These are phyloP conservation scores for Mycena belliarum DNA, from an alignment of 768 basidiomycete genomes.

Conservation along the genomic window DNA sequence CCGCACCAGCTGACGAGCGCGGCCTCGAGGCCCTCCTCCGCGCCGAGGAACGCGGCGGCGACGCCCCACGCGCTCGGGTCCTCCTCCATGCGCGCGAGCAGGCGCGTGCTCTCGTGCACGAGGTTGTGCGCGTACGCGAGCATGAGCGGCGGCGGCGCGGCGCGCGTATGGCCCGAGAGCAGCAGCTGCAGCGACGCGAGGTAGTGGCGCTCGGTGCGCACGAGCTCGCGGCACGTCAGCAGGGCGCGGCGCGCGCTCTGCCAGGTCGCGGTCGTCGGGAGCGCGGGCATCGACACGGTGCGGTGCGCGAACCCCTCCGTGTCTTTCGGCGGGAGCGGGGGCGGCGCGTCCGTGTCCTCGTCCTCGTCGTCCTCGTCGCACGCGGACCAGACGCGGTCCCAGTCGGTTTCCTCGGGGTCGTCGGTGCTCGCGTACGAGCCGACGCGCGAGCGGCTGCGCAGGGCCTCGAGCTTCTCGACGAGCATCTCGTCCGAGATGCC, in stretches of 20 bases:
- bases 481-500: slow-evolving; percentile 38
- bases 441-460: slow-evolving; percentile 17
- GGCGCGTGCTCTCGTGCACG: slow-evolving; percentile 47
- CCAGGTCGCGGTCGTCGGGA: slow-evolving; percentile 21
- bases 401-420: slow-evolving; percentile 1
- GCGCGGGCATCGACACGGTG: slow-evolving; percentile 10
- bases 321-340: neutral
- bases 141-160: slow-evolving; percentile 54
- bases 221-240: slow-evolving; percentile 30
- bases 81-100: slow-evolving; percentile 49
- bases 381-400: slow-evolving; percentile 19
- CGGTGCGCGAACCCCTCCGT: neutral
- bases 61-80: slow-evolving; percentile 71
- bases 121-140: slow-evolving; percentile 52
- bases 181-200: slow-evolving; percentile 36
- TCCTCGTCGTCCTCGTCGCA: slow-evolving; percentile 16
- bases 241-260: slow-evolving; percentile 28
- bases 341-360: slow-evolving; percentile 16
- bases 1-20: slow-evolving; percentile 64
- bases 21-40: slow-evolving; percentile 51
- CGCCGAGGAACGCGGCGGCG: slow-evolving; percentile 56
- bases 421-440: neutral
- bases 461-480: slow-evolving; percentile 35
- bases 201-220: slow-evolving; percentile 45
- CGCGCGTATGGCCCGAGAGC: slow-evolving; percentile 37